Evolutionary conservation across 2,329 filamentous ascomycete species (phyloP).

Genomic region (Coniochaeta ligniaria): DNA sequence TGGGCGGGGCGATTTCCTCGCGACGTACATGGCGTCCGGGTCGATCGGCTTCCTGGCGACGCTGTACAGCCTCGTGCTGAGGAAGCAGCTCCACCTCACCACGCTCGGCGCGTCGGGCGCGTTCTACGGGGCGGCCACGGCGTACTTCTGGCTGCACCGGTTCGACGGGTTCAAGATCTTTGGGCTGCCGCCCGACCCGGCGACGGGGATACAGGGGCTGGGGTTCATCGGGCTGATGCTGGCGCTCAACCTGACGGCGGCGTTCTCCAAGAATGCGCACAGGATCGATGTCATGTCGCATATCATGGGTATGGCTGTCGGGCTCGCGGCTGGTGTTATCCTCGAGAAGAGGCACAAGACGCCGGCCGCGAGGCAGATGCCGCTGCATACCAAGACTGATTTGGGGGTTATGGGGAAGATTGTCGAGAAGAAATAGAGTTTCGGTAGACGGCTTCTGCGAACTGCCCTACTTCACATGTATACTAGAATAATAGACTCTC

Average conservation of each 20-base stretch:
- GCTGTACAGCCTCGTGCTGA: slow-evolving; percentile 40
- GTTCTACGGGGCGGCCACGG: slow-evolving; percentile 52
- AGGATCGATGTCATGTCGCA: slow-evolving; percentile 46
- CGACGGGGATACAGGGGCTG: slow-evolving; percentile 45
- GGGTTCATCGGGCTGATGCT: slow-evolving; percentile 44
- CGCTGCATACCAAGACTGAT: not conserved
- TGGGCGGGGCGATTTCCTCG: slow-evolving; percentile 60
- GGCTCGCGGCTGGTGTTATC: slow-evolving; percentile 31
- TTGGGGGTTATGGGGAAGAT: slow-evolving; percentile 1
- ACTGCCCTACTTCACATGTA: not conserved
- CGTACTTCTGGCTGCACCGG: slow-evolving; percentile 54
- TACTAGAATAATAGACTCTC: not conserved
- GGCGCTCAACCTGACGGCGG: slow-evolving; percentile 40
- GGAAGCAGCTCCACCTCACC: slow-evolving; percentile 36
- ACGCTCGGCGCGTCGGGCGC: slow-evolving; percentile 63
- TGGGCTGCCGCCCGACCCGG: slow-evolving; percentile 46
- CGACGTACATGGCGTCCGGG: slow-evolving; percentile 57
- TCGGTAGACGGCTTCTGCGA: not conserved
- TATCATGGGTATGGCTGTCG: slow-evolving; percentile 41
- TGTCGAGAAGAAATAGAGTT: not conserved
- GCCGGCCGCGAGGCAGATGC: slow-evolving; percentile 5
- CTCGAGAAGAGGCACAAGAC: slow-evolving; percentile 20
- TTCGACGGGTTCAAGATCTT: slow-evolving; percentile 50
- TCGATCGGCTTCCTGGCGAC: slow-evolving; percentile 51
- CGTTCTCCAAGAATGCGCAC: slow-evolving; percentile 32